A percentile compares a stretch with the other conserved stretches of the same genome.
Conservation (phyloP, 106 monocot species). For the Allium cepa region DNA sequence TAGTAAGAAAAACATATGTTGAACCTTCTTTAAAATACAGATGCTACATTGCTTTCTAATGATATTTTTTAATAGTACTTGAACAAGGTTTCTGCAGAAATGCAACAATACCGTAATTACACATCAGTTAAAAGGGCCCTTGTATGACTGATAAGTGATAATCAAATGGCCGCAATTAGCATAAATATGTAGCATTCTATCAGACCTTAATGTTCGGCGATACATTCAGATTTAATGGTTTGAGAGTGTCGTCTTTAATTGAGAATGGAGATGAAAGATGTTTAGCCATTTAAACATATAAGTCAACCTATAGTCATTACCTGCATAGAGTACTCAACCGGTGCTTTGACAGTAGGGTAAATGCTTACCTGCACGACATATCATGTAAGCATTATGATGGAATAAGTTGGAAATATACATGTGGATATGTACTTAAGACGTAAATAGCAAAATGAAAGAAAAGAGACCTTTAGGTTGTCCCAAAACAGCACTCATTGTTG, state of each 20-base stretch:
- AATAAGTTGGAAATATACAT: too few species aligned
- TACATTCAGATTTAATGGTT: not conserved
- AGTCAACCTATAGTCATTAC: slow-evolving; percentile 7
- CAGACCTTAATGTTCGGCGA: not conserved
- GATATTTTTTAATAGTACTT: not conserved
- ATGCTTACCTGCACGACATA: slow-evolving; percentile 55
- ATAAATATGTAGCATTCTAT: not conserved
- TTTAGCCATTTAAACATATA: too few species aligned
- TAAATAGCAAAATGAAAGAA: too few species aligned
- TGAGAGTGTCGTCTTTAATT: too few species aligned
- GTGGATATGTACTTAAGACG: too few species aligned
- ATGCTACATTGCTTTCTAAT: not conserved
- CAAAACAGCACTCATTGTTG: too few species aligned
- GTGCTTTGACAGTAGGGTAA: slow-evolving; percentile 77
- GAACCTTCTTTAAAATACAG: not conserved
- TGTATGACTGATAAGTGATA: not conserved
- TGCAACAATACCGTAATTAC: not conserved
- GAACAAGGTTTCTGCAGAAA: not conserved
- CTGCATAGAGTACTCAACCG: slow-evolving; percentile 65
- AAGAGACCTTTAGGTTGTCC: too few species aligned
- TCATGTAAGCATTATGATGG: too few species aligned
- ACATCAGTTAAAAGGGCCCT: not conserved
- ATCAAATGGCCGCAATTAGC: too few species aligned
- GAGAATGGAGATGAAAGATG: too few species aligned
- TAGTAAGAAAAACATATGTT: not conserved